A percentile compares a stretch with the other conserved stretches of the same genome.
These are phyloP conservation scores for Larix sibirica DNA, from an alignment of 83 land plant species.

Conservation along the genomic window DNA sequence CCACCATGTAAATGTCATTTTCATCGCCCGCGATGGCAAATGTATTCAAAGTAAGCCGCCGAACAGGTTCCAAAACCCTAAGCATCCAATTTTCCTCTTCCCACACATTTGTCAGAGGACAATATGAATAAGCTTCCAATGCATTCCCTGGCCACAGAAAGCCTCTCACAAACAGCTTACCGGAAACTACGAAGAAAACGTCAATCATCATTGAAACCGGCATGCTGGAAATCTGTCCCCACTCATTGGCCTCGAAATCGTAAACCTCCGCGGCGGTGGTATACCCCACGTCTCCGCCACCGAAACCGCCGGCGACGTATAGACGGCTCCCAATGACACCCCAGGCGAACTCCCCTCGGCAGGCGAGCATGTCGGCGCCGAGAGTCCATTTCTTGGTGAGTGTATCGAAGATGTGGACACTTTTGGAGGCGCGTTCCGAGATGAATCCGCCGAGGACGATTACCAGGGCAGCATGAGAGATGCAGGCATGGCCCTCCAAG, in stretches of 20 bases:
- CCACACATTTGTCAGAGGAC: neutral
- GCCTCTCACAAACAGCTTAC: neutral
- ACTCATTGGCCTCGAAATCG: neutral
- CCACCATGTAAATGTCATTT: slow-evolving; percentile 1
- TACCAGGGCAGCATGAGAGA: neutral
- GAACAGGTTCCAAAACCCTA: neutral
- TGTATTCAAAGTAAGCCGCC: neutral
- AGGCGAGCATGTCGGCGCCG: neutral
- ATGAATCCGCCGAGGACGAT: neutral
- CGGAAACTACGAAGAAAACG: neutral
- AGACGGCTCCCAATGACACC: neutral
- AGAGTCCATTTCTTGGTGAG: neutral
- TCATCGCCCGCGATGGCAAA: neutral
- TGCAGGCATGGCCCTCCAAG: neutral
- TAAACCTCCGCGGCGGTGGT: neutral
- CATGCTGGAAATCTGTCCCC: neutral
- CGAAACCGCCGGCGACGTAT: neutral
- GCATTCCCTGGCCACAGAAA: neutral
- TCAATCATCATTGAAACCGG: neutral
- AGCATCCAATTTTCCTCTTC: neutral
- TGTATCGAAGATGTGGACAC: neutral
- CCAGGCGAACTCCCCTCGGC: neutral
- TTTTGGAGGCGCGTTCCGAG: neutral
- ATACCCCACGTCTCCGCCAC: neutral
- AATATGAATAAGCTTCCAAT: neutral